phyloP scores from a whole-genome alignment of 2,329 filamentous ascomycete species.

The Plectosphaerella plurivora region DNA sequence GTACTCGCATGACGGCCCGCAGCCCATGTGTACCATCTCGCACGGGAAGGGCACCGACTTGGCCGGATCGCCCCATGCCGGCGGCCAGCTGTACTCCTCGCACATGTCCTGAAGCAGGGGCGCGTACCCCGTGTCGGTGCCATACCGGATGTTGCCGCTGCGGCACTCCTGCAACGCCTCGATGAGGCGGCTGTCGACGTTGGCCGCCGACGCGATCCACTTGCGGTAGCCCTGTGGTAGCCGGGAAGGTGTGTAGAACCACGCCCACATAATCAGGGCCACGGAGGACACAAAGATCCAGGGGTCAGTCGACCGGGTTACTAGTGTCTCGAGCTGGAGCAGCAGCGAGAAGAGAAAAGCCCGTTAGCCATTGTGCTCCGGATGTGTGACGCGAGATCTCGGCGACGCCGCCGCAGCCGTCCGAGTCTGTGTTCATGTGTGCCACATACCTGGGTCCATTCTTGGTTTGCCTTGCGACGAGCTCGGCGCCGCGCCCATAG shows the following conservation, averaged over 20 bases:
- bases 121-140: slow-evolving; percentile 66
- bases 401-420: too few species aligned
- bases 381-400: too few species aligned
- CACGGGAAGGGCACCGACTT: slow-evolving; percentile 71
- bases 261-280: slow-evolving; percentile 82
- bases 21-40: slow-evolving; percentile 78
- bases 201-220: slow-evolving; percentile 76
- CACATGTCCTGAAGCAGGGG: slow-evolving; percentile 68
- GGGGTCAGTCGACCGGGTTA: slow-evolving; percentile 55
- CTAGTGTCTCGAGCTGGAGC: slow-evolving; percentile 30
- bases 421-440: background rate
- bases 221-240: slow-evolving; percentile 72
- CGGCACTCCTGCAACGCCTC: slow-evolving; percentile 66
- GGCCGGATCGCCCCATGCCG: slow-evolving; percentile 68
- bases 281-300: slow-evolving; percentile 67
- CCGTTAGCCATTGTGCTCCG: background rate
- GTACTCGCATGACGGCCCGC: slow-evolving; percentile 67
- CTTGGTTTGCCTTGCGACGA: slow-evolving; percentile 36
- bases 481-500: slow-evolving; percentile 52
- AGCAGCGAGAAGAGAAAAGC: slow-evolving; percentile 13
- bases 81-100: slow-evolving; percentile 62
- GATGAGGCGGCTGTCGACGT: slow-evolving; percentile 70
- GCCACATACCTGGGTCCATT: slow-evolving; percentile 40
- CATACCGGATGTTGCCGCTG: slow-evolving; percentile 63
- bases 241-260: slow-evolving; percentile 70